Evolutionary conservation across 169 alveolate genomes (phyloP).

Genomic region (Eimeria maxima): DNA sequence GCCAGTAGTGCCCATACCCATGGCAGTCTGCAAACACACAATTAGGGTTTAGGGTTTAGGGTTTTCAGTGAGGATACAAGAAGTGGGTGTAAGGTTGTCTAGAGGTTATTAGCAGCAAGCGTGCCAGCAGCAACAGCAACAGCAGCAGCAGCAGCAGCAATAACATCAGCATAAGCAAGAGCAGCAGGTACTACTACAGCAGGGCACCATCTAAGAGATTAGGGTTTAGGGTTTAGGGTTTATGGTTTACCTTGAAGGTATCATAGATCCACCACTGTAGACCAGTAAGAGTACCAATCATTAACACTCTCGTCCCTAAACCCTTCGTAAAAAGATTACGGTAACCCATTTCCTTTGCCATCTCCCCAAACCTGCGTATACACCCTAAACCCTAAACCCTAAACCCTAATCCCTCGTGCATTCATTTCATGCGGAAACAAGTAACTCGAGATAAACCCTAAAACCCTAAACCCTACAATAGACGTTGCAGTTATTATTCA

Average conservation of each 20-base stretch:
- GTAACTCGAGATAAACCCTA: too few species aligned
- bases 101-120: not conserved
- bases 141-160: not conserved
- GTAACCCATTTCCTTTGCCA: slow-evolving; percentile 80
- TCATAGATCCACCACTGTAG: slow-evolving; percentile 99
- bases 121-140: not conserved
- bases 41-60: slow-evolving; percentile 11
- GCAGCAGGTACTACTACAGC: not conserved
- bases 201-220: not conserved
- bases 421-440: too few species aligned
- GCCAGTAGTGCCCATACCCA: slow-evolving; percentile 87
- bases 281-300: slow-evolving; percentile 99
- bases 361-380: slow-evolving; percentile 75
- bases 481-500: not conserved
- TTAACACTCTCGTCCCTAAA: slow-evolving; percentile 97
- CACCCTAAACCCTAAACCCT: slow-evolving; percentile 54
- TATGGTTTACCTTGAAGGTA: slow-evolving; percentile 92
- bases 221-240: slow-evolving; percentile 55
- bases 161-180: not conserved
- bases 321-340: slow-evolving; percentile 86
- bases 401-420: slow-evolving; percentile 52
- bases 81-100: not conserved
- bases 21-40: slow-evolving; percentile 77
- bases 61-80: not conserved
- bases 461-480: slow-evolving; percentile 9